A percentile compares a stretch with the other conserved stretches of the same genome.
Conservation (phyloP, 2,329 filamentous ascomycete genomes). For the Paecilomyces fulvus region DNA sequence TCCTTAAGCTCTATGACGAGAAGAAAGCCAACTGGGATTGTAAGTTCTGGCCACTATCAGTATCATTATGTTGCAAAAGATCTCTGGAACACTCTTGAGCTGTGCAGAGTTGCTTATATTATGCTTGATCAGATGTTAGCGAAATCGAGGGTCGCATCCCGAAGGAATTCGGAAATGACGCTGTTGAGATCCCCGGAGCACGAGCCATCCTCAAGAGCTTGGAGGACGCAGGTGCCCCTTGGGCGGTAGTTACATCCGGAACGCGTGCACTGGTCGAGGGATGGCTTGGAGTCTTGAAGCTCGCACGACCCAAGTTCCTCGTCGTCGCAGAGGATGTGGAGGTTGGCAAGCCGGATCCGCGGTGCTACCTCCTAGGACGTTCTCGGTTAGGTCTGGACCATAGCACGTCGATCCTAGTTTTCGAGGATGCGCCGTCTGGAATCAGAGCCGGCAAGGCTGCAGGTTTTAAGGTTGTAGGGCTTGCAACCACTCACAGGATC, state of each 20-base stretch:
- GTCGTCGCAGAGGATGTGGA: conserved; percentile 69
- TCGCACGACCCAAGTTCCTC: conserved; percentile 58
- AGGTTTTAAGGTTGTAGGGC: conserved; percentile 74
- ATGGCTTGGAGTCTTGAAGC: conserved; percentile 60
- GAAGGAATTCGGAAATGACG: conserved; percentile 65
- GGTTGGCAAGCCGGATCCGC: conserved; percentile 68
- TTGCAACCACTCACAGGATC: conserved; percentile 73
- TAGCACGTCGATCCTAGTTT: conserved; percentile 56
- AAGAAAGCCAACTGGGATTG: conserved; percentile 90
- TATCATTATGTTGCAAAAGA: not conserved
- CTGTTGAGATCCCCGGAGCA: conserved; percentile 77
- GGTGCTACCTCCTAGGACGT: conserved; percentile 63
- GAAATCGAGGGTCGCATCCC: conserved; percentile 72
- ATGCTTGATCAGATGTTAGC: conserved; percentile 56
- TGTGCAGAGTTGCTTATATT: conserved; percentile 2
- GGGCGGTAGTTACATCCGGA: conserved; percentile 77
- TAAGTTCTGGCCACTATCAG: conserved; percentile 41
- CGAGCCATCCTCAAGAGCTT: conserved; percentile 61
- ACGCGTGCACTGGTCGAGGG: conserved; percentile 58
- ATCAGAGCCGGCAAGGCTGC: conserved; percentile 76
- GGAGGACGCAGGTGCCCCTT: conserved; percentile 55
- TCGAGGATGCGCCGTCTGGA: conserved; percentile 85
- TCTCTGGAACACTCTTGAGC: not conserved
- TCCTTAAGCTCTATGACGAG: conserved; percentile 67
- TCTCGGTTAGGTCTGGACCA: conserved; percentile 47